Evolutionary conservation across 2,329 filamentous ascomycete genomes (phyloP), one percentile per base, ranked within the genome.

Genomic region (Colletotrichum neosansevieriae): DNA sequence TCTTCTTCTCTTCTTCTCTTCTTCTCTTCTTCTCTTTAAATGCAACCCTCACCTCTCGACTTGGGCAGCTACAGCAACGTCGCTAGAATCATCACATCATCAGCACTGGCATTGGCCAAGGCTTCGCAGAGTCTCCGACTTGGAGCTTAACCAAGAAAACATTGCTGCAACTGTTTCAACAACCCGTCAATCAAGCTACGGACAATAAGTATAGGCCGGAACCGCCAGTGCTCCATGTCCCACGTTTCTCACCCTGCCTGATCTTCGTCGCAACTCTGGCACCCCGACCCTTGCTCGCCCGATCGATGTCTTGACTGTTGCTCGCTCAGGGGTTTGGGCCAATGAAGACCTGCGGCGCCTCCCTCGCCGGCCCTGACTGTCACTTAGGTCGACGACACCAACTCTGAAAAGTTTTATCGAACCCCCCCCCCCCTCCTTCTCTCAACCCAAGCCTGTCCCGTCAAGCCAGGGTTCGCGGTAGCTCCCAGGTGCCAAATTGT

Each of bases 201-300:
- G 29, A 40, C 44, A 21, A 13, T 49, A 60, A 50, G 38, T 59
- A 56, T 49, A 59, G 53, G 54, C 61, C 65, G 61, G 61, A 68
- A 59, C 61, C 54, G 36, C 54, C 54, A 56, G 56, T 51, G 66
- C 66, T 36, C 54, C 66, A 53, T 50, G 38, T 47, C 64, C 64
- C 64, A 53, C 44, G 64, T 63, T 65, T 64, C 60, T 45, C 54
- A 54, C 47, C 40, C 44, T 69, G 57, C 67, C 63, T 63, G 63
- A 63, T 69, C 67, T 63, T 51, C 67, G 67, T 69, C 67, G 62
- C 67, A 69, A 58, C 62, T 53, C 19, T 29, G 17, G 17, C 32
- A n/a, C 13, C 32, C 17, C 17, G 10, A 42, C n/a, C 53, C 53
- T 44, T 53, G 42, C 66, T 58, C 58, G 57, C 66, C 50, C 64